Conservation (phyloP, 352 stramenopile genomes). For the Phytophthora citricola region DNA sequence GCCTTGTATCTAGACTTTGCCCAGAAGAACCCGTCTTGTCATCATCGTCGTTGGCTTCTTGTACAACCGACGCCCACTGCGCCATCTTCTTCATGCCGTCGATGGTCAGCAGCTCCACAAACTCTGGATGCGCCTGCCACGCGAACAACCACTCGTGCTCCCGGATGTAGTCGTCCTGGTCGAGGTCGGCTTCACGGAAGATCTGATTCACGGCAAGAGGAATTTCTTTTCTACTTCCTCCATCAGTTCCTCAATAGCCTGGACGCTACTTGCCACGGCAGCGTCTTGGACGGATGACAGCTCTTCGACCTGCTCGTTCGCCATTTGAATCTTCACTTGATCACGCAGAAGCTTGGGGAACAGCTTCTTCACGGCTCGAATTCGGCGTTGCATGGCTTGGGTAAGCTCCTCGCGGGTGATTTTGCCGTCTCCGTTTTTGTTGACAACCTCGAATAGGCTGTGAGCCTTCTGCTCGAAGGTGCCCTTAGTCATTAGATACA, state of each 20-base stretch:
- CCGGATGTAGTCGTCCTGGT: slow-evolving; percentile 82
- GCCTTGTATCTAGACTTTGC: slow-evolving; percentile 56
- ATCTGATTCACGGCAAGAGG: slow-evolving; percentile 86
- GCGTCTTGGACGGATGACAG: slow-evolving; percentile 51
- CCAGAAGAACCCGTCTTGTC: slow-evolving; percentile 28
- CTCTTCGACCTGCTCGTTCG: slow-evolving; percentile 44
- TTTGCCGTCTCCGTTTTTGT: slow-evolving; percentile 67
- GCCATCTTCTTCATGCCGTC: slow-evolving; percentile 88
- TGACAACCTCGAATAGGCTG: slow-evolving; percentile 79
- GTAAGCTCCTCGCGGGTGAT: slow-evolving; percentile 84
- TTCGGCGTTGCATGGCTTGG: slow-evolving; percentile 68
- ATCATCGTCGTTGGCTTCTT: slow-evolving; percentile 37
- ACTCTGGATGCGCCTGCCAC: slow-evolving; percentile 81
- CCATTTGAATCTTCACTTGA: slow-evolving; percentile 74
- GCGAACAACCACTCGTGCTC: slow-evolving; percentile 86
- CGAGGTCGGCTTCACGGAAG: slow-evolving; percentile 76
- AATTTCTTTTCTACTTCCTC: slow-evolving; percentile 84
- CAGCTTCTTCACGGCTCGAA: slow-evolving; percentile 75
- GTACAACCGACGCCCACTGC: slow-evolving; percentile 76
- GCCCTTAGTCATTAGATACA: slow-evolving; percentile 85
- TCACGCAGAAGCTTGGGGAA: slow-evolving; percentile 80
- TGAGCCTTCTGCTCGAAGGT: slow-evolving; percentile 83
- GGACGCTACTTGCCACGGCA: slow-evolving; percentile 59
- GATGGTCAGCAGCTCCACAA: slow-evolving; percentile 86
- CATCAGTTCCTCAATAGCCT: slow-evolving; percentile 74